phyloP scores from a whole-genome alignment of 805 yeast species.

The Saccharomycopsis sp. region DNA sequence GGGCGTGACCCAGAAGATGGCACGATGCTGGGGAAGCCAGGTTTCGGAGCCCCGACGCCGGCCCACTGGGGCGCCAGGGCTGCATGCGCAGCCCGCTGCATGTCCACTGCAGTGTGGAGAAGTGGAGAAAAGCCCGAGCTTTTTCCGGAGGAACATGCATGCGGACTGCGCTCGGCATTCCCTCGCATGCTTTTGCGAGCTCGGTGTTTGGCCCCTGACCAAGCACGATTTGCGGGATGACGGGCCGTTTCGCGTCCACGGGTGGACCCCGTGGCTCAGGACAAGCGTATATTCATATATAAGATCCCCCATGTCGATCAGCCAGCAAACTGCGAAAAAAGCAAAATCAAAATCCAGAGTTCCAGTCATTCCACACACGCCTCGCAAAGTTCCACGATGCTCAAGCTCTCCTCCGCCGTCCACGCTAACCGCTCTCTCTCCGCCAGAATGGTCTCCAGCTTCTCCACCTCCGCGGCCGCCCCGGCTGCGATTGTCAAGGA shows the following conservation, averaged over 20 bases:
- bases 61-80: not conserved
- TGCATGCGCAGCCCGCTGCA: not conserved
- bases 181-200: not conserved
- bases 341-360: not conserved
- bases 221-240: too few relatives aligned
- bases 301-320: too few relatives aligned
- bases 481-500: slow-evolving; percentile 3
- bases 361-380: too few relatives aligned
- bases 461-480: not conserved
- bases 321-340: not conserved
- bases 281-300: not conserved
- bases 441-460: not conserved
- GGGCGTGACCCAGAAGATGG: too few relatives aligned
- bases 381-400: too few relatives aligned
- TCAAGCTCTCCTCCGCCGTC: not conserved
- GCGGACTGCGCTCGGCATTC: not conserved
- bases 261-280: too few relatives aligned
- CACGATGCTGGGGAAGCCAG: not conserved
- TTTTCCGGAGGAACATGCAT: not conserved
- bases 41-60: not conserved
- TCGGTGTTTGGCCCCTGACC: too few relatives aligned
- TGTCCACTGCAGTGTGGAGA: not conserved
- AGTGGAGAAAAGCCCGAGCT: not conserved
- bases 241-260: too few relatives aligned
- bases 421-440: not conserved